A percentile compares a stretch with the other conserved stretches of the same genome.
phyloP scores from a whole-genome alignment of 2,329 filamentous ascomycete genomes.

The Xylaria multiplex region DNA sequence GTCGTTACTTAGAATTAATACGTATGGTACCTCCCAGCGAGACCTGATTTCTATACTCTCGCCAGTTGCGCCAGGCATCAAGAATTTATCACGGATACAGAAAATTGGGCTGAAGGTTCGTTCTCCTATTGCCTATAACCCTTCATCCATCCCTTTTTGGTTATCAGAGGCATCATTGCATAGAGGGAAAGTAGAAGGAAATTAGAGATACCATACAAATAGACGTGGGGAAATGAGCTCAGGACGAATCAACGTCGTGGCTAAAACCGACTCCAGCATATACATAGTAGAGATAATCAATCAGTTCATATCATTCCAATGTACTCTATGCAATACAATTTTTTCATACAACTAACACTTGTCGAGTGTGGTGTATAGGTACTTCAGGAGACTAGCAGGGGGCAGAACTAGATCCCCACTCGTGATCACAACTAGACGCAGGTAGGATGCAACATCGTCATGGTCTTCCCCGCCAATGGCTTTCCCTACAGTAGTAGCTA shows the following conservation, averaged over 20 bases:
- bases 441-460: constrained; percentile 24
- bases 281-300: constrained; percentile 26
- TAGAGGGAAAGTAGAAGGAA: constrained; percentile 25
- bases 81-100: constrained; percentile 24
- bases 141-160: neutral
- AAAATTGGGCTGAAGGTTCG: constrained; percentile 8
- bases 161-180: constrained; percentile 2
- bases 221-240: constrained; percentile 21
- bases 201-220: constrained; percentile 31
- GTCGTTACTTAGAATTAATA: constrained; percentile 25
- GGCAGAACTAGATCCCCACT: constrained; percentile 24
- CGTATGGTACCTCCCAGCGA: constrained; percentile 17
- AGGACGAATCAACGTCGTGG: constrained; percentile 14
- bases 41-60: constrained; percentile 9
- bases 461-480: constrained; percentile 20
- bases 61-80: constrained; percentile 4
- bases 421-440: constrained; percentile 22
- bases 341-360: constrained; percentile 8
- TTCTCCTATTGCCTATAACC: constrained; percentile 11
- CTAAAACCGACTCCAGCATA: constrained; percentile 18
- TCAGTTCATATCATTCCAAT: constrained; percentile 18
- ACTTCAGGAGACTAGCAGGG: constrained; percentile 27
- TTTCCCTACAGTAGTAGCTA: constrained; percentile 5
- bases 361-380: constrained; percentile 27
- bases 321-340: neutral